phyloP scores from a whole-genome alignment of 2,329 filamentous ascomycete species.

The Coniochaeta pulveracea region DNA sequence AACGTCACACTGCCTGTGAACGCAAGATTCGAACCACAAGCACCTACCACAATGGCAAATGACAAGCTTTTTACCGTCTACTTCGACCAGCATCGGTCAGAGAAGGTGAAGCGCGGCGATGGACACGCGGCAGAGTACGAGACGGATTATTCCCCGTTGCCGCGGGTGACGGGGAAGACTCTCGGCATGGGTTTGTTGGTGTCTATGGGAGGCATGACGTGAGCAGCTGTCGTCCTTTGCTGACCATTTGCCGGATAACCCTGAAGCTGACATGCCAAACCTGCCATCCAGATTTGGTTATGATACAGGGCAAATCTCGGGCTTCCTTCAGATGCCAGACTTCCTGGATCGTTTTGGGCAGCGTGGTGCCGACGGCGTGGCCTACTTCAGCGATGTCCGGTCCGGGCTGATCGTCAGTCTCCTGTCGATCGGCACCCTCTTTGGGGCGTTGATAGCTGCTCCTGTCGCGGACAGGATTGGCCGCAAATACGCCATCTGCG shows the following conservation, averaged over 20 bases:
- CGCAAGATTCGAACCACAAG: too few relatives aligned
- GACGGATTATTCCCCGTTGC: not conserved
- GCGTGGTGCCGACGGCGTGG: not conserved
- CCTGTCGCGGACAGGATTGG: conserved; percentile 55
- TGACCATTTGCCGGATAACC: not conserved
- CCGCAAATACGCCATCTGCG: conserved; percentile 49
- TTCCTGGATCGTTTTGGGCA: not conserved
- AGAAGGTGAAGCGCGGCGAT: too few relatives aligned
- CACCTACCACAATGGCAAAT: too few relatives aligned
- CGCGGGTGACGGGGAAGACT: not conserved
- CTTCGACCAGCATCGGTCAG: too few relatives aligned
- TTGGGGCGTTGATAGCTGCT: conserved; percentile 48
- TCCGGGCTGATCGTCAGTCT: not conserved
- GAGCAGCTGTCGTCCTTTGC: not conserved
- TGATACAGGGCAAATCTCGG: not conserved
- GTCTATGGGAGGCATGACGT: not conserved
- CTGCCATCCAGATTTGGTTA: not conserved
- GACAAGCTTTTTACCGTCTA: too few relatives aligned
- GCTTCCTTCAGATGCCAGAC: not conserved
- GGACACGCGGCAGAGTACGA: too few relatives aligned
- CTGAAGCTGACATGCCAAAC: not conserved
- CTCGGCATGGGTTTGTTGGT: not conserved
- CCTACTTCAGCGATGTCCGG: not conserved
- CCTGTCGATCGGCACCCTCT: conserved; percentile 18
- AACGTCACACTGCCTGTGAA: too few relatives aligned